Evolutionary conservation across 768 basidiomycete genomes (phyloP), one percentile per base, ranked within the genome.

Genomic region (Tricholoma bakamatsutake): DNA sequence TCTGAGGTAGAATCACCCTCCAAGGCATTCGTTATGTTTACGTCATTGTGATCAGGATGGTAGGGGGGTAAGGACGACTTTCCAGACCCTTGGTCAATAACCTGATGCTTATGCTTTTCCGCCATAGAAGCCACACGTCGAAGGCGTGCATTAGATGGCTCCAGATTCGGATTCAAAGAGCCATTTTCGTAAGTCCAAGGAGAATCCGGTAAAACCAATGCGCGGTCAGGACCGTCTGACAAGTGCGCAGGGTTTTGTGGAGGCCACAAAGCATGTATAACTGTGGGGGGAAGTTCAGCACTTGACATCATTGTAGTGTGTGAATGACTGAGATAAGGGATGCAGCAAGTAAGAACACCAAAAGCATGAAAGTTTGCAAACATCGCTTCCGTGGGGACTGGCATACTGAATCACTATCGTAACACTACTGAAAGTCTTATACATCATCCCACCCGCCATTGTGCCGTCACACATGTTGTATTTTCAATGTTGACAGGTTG

Each of bases 151-250:
- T 83, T 88, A 37, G 81, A 84, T 0, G 93, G 85, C 37, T 73
- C 75, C 9, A 96, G 81, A 35, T 74, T 65, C 6, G 94, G 94
- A 65, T 97, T 97, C 12, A 94, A 64, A 12, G 76, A 72, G 17
- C 76, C 87, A 51, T 88, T 87, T 59, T 87, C 84, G 64, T 90
- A 96, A 12, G 92, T 92, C 87, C 93, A 97, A 5, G 94, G 92
- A 5, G 82, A 84, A 21, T 76, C 67, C 1, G 83, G 80, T 33
- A 85, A 78, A 33, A 66, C 68, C 60, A 83, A 78, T 56, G 74
- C 70, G 21, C 67, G 65, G 18, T 72, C 66, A 18, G 69, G 65
- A 48, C 64, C 59, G 57, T 73, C 73, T 33, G 62, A 58, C 33
- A 63, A 59, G n/a, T 66, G 62, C 48, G 66, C 62, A 0, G 85